phyloP scores from a whole-genome alignment of 2,329 filamentous ascomycete genomes.

The Cytospora paraplurivora region DNA sequence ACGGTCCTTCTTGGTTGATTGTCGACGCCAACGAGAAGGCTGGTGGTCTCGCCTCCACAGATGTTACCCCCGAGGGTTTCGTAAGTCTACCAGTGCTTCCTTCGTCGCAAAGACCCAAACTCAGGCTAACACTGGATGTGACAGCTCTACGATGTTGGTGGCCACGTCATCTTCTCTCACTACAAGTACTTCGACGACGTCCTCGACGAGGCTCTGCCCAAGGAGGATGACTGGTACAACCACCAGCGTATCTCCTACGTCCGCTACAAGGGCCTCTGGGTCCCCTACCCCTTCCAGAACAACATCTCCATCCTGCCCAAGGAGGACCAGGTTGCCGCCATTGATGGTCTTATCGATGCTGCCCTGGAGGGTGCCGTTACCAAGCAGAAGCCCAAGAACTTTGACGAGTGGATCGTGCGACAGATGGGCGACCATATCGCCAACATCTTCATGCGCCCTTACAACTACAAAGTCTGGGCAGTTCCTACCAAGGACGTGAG shows the following conservation, averaged over 20 bases:
- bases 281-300: constrained; percentile 99
- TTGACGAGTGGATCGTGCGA: constrained; percentile 97
- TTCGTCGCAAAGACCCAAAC: background rate
- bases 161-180: constrained; percentile 98
- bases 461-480: constrained; percentile 99
- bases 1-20: constrained; percentile 94
- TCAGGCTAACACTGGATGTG: constrained; percentile 4
- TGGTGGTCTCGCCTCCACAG: constrained; percentile 93
- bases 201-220: constrained; percentile 93
- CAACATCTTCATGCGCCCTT: constrained; percentile 97
- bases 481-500: constrained; percentile 93
- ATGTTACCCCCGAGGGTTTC: constrained; percentile 94
- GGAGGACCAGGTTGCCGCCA: constrained; percentile 92
- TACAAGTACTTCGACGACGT: constrained; percentile 99
- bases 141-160: constrained; percentile 96
- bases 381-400: constrained; percentile 91
- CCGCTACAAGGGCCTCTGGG: constrained; percentile 94
- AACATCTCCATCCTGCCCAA: constrained; percentile 98
- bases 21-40: constrained; percentile 89
- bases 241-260: constrained; percentile 99
- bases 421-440: constrained; percentile 89
- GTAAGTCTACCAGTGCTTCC: constrained; percentile 56
- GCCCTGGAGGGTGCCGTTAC: constrained; percentile 83
- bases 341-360: constrained; percentile 95
- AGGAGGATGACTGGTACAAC: constrained; percentile 92